Conservation (phyloP, 169 alveolate species). For the Cryptosporidium felis region DNA sequence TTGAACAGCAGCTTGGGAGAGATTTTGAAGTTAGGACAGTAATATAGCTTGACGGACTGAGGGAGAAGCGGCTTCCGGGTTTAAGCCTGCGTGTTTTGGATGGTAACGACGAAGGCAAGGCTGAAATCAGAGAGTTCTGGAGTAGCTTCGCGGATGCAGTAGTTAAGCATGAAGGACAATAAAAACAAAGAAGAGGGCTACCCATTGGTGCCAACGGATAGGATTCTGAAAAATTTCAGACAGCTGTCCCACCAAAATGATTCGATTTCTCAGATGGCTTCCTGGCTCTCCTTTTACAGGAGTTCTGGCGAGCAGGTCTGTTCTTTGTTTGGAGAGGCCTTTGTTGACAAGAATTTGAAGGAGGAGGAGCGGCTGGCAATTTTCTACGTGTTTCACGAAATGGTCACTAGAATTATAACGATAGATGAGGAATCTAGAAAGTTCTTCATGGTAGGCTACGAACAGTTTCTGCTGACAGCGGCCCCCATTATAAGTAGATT, state of each 20-base stretch:
- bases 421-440: constrained; percentile 36
- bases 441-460: constrained; percentile 58
- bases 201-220: constrained; percentile 52
- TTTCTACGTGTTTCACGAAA: constrained; percentile 64
- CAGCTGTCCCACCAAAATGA: constrained; percentile 64
- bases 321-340: constrained; percentile 68
- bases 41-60: too few species aligned
- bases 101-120: too few species aligned
- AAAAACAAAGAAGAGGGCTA: constrained; percentile 1
- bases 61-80: too few species aligned
- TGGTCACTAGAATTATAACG: constrained; percentile 55
- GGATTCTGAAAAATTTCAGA: constrained; percentile 48
- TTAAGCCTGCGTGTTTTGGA: too few species aligned
- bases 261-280: constrained; percentile 70
- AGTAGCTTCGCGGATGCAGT: too few species aligned
- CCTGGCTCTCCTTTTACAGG: constrained; percentile 68
- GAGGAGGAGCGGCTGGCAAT: constrained; percentile 59
- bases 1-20: too few species aligned
- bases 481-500: constrained; percentile 57
- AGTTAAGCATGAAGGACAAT: constrained; percentile 28
- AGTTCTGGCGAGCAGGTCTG: constrained; percentile 56
- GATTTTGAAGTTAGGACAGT: too few species aligned
- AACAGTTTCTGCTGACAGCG: constrained; percentile 58
- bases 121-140: too few species aligned
- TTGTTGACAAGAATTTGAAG: constrained; percentile 53